Base-by-base conservation (phyloP, 768 basidiomycete species). In the Lentinula boryana region DNA sequence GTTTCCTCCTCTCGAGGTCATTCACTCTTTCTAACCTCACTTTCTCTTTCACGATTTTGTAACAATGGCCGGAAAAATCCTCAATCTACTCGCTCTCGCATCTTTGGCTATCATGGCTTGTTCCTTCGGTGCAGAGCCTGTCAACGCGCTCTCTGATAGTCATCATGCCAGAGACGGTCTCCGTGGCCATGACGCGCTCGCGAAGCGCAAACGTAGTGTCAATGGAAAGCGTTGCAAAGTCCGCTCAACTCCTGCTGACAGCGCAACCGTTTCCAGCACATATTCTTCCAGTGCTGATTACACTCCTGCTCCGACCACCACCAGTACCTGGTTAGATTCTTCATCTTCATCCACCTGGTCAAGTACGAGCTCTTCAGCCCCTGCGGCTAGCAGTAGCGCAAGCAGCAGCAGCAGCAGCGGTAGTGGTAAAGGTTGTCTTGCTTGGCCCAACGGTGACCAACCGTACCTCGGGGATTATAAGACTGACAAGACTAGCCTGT, bases 391-490 rank as follows among this genome's bases (percentile, higher is more conserved):
- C 44, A 50, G 23, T 40, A 59, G 33, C 64, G 10, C 33, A 8
- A 38, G 9, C 36, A 38, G 36, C 35, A 33, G 56, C 18, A 62
- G 56, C 35, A 38, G 44, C 43, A 48, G 32, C 13, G 60, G 60
- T 16, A 62, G 67, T 40, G 66, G 68, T 35, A 67, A 67, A 72
- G 77, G 81, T 46, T 83, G 89, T 63, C 69, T 88, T 18, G 87
- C 80, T 21, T 93, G 89, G 87, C 78, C 86, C 40, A 81, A 85
- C 60, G 79, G 80, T 57, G 75, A 83, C 61, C 74, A 78, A 62
- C 60, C 71, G 36, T 71, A 78, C 51, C 77, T 93, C 50, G 65
- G 71, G 13, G 74, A 80, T 65, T 91, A 83, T 69, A 74, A 77
- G 55, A 80, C 78, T 27, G 60, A 40, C 32, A 73, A 78, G 3